Conservation (phyloP, 2,329 filamentous ascomycete genomes). For the Raffaelea deltoideospora region DNA sequence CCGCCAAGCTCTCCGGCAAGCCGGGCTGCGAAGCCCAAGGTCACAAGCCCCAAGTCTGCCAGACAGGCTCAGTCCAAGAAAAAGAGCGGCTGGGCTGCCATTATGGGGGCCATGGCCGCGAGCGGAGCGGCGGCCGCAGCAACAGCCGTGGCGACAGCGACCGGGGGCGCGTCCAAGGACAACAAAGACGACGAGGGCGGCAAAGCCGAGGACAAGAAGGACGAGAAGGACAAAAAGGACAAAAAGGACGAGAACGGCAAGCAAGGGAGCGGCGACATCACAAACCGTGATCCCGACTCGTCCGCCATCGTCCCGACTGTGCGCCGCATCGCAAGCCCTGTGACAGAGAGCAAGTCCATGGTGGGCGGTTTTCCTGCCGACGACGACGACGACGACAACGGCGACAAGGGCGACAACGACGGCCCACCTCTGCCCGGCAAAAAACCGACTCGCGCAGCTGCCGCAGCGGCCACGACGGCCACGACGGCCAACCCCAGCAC, state of each 20-base stretch:
- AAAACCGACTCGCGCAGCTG: not conserved
- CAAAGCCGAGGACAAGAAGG: not conserved
- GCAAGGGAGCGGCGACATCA: conserved; percentile 7
- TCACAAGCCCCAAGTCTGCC: not conserved
- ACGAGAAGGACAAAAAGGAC: not conserved
- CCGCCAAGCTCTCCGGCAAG: too few relatives aligned
- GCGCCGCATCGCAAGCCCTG: not conserved
- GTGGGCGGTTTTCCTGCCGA: conserved; percentile 1
- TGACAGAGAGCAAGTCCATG: not conserved
- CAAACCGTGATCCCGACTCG: too few relatives aligned
- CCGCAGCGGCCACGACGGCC: not conserved
- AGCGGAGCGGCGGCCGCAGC: conserved; percentile 18
- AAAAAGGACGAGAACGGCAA: not conserved
- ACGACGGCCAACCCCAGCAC: not conserved
- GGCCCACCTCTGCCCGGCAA: not conserved
- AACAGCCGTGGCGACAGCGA: too few relatives aligned
- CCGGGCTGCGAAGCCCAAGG: not conserved
- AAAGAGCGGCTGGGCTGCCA: conserved; percentile 34
- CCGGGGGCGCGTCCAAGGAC: too few relatives aligned
- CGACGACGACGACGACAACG: conserved; percentile 12
- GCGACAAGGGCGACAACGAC: conserved; percentile 14
- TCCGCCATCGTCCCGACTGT: too few relatives aligned
- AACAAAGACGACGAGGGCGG: not conserved
- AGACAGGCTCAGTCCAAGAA: conserved; percentile 13
- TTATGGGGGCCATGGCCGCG: conserved; percentile 31